Conservation (phyloP, 2,329 filamentous ascomycete genomes). For the Fusarium marasasianum region DNA sequence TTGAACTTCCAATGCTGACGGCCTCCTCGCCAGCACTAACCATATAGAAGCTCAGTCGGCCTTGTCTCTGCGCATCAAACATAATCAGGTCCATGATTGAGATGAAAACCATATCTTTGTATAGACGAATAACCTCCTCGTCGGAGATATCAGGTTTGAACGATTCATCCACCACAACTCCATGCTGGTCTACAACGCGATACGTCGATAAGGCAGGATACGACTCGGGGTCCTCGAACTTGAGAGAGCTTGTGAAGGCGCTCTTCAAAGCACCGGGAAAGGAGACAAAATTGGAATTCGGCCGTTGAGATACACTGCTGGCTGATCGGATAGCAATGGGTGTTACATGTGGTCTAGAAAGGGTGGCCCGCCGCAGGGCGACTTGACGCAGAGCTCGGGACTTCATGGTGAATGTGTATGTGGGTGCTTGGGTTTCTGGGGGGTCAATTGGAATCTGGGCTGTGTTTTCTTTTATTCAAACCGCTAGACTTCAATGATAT, state of each 20-base stretch:
- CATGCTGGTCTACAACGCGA: constrained; percentile 89
- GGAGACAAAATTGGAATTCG: constrained; percentile 65
- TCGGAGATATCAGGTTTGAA: constrained; percentile 76
- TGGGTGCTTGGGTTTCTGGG: background rate
- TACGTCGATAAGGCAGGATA: constrained; percentile 87
- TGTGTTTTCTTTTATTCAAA: constrained; percentile 17
- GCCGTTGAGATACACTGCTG: constrained; percentile 65
- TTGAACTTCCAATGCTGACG: constrained; percentile 88
- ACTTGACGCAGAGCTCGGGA: constrained; percentile 46
- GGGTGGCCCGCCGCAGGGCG: constrained; percentile 41
- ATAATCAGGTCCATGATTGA: constrained; percentile 96
- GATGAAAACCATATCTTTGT: constrained; percentile 72
- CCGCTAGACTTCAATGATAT: constrained; percentile 4
- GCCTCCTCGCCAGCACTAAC: constrained; percentile 95
- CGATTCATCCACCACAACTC: constrained; percentile 78
- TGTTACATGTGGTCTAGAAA: constrained; percentile 35
- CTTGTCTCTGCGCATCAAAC: constrained; percentile 97
- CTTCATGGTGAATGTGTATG: constrained; percentile 43
- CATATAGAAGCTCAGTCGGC: constrained; percentile 97
- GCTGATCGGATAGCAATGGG: constrained; percentile 48
- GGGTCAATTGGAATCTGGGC: background rate
- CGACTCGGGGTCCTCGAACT: constrained; percentile 78
- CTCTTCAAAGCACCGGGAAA: constrained; percentile 97
- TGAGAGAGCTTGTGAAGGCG: constrained; percentile 83
- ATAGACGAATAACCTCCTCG: constrained; percentile 66